phyloP scores from a whole-genome alignment of 768 basidiomycete genomes.

The Lactarius hatsudake region DNA sequence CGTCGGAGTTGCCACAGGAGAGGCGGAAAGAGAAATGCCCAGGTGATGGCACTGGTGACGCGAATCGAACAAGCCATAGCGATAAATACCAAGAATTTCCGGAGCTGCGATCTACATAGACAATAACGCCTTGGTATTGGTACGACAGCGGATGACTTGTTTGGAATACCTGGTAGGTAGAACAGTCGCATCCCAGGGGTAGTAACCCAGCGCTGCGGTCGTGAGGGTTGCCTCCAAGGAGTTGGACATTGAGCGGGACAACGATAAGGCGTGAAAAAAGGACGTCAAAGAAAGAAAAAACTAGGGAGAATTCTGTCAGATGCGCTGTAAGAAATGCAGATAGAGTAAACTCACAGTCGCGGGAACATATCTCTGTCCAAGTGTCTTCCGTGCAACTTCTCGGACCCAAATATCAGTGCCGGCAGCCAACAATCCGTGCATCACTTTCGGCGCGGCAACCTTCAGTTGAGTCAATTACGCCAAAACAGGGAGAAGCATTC shows the following conservation, averaged over 20 bases:
- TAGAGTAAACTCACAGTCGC: slow-evolving; percentile 55
- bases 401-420: slow-evolving; percentile 75
- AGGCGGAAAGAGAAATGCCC: slow-evolving; percentile 65
- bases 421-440: slow-evolving; percentile 77
- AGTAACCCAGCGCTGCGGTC: slow-evolving; percentile 69
- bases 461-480: slow-evolving; percentile 32
- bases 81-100: slow-evolving; percentile 52
- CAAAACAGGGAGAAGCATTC: background rate
- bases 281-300: slow-evolving; percentile 78
- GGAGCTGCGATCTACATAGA: slow-evolving; percentile 35
- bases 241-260: slow-evolving; percentile 89
- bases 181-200: slow-evolving; percentile 57
- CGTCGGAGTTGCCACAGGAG: slow-evolving; percentile 54
- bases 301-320: slow-evolving; percentile 39
- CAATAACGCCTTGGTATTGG: slow-evolving; percentile 2
- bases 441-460: slow-evolving; percentile 70
- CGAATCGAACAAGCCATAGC: slow-evolving; percentile 78
- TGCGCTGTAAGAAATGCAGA: background rate
- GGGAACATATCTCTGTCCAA: slow-evolving; percentile 57
- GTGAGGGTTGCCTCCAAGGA: slow-evolving; percentile 88
- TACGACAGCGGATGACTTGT: background rate
- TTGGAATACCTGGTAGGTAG: slow-evolving; percentile 27
- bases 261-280: slow-evolving; percentile 79
- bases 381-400: slow-evolving; percentile 52
- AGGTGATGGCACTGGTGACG: slow-evolving; percentile 87